These are phyloP conservation scores for Candida boleticola DNA, from an alignment of 805 yeast genomes.

Conservation along the genomic window DNA sequence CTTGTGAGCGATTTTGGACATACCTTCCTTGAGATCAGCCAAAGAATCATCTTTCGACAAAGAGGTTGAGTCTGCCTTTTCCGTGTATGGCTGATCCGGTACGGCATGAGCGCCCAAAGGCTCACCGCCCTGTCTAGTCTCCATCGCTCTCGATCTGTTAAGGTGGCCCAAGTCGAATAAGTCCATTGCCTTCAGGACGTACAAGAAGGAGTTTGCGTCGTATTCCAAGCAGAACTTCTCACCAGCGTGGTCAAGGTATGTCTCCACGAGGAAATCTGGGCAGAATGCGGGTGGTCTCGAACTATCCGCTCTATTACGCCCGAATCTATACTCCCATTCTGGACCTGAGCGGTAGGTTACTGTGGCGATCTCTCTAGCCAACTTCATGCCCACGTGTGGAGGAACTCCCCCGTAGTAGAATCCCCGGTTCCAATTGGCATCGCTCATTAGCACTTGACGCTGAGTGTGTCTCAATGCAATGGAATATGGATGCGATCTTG, in stretches of 20 bases:
- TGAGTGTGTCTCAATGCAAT: constrained; percentile 93
- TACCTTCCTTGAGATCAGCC: constrained; percentile 64
- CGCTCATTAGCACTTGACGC: constrained; percentile 90
- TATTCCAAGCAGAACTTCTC: constrained; percentile 89
- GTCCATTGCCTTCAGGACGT: constrained; percentile 93
- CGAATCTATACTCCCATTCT: constrained; percentile 93
- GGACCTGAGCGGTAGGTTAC: constrained; percentile 95
- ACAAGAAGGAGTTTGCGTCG: constrained; percentile 85
- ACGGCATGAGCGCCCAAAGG: constrained; percentile 18
- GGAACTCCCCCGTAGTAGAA: constrained; percentile 77
- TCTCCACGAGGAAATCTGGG: constrained; percentile 90
- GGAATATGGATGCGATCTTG: constrained; percentile 90
- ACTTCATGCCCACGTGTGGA: constrained; percentile 93
- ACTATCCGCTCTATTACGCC: constrained; percentile 83
- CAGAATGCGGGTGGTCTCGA: constrained; percentile 79
- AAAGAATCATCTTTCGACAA: constrained; percentile 54
- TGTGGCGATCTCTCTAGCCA: constrained; percentile 91
- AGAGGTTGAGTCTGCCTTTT: constrained; percentile 46
- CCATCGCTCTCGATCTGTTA: constrained; percentile 44
- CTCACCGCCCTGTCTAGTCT: constrained; percentile 25
- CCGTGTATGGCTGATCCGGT: constrained; percentile 52
- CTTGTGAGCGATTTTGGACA: constrained; percentile 58
- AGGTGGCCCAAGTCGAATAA: constrained; percentile 71
- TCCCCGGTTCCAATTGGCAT: constrained; percentile 93
- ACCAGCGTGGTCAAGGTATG: constrained; percentile 92